Percentiles rank a stretch among this genome's conserved stretches.
Evolutionary conservation across 371 early-diverging fungal genomes (phyloP).

Genomic region (Mucor saturninus): DNA sequence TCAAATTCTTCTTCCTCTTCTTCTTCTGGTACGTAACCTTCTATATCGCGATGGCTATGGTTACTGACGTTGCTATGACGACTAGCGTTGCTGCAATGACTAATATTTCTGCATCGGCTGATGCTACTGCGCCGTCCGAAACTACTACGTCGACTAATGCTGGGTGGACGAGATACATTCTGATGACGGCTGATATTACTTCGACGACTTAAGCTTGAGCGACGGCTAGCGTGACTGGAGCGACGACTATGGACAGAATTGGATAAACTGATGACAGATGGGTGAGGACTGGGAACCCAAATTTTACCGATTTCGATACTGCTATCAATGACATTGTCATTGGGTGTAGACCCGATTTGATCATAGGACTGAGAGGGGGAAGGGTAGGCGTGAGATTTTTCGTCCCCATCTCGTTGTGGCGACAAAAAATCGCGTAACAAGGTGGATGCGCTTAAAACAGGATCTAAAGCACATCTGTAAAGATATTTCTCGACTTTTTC

Average conservation of each 20-base stretch:
- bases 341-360: background rate
- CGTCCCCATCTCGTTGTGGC: slow-evolving; percentile 53
- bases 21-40: background rate
- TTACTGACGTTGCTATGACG: no score
- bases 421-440: slow-evolving; percentile 55
- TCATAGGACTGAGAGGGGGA: slow-evolving; percentile 12
- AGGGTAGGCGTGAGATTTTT: background rate
- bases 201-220: background rate
- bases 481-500: slow-evolving; percentile 54
- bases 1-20: slow-evolving; percentile 7
- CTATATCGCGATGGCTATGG: no score
- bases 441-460: slow-evolving; percentile 35
- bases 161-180: background rate
- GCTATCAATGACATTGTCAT: slow-evolving; percentile 3
- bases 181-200: background rate
- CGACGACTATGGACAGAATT: background rate
- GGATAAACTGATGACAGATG: slow-evolving; percentile 17
- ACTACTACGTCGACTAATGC: background rate
- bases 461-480: slow-evolving; percentile 40
- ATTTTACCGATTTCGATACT: slow-evolving; percentile 12
- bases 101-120: background rate
- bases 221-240: background rate
- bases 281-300: slow-evolving; percentile 24
- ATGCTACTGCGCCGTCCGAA: background rate
- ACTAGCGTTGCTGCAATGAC: background rate